Base-by-base conservation (phyloP, 208 protist genomes). In the Leishmania arabica region DNA sequence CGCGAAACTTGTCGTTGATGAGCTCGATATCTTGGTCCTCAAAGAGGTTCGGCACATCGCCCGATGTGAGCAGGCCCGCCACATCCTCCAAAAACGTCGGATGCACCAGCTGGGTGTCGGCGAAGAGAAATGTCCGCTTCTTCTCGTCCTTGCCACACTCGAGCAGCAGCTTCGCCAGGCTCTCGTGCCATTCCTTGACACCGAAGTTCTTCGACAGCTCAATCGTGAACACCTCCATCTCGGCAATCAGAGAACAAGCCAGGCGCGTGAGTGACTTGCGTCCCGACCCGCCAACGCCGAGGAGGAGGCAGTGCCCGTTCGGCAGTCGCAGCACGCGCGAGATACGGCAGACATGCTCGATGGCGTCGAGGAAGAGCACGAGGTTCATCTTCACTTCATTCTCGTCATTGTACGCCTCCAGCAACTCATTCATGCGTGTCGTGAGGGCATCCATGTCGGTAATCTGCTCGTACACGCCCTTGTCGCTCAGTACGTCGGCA, bases 31-130 rank as follows among this genome's bases (percentile, higher is more conserved):
- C 98, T 84, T 99, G 96, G 65, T 96, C 96, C 74, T 98, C 94
- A 84, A 99, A 98, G 2, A 99, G 88, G 89, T 99, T 99, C 27
- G 99, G 99, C 34, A 99, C 96, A 78, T 99, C 98, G 27, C 99
- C 99, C 8, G 94, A 96, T 78, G 97, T 99, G 15, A 99, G 88
- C 51, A 99, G 87, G 66, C 93, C 98, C 72, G 99, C 99, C 34
- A 99, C 93, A 84, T 99, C 99, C 92, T 99, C 99, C 71, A 99
- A 84, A 83, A 99, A 99, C 51, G 89, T 91, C 24, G 99, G 98
- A 66, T 97, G 92, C 74, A 99, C 89, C 31, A 99, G 93, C 80
- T 98, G 96, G n/a, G 99, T 99, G 91, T 99, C 99, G 40, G 96
- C 97, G 75, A 99, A 98, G 0, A 99, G 89, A 81, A 99, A 99